Percentiles rank a stretch among this genome's conserved stretches.
Evolutionary conservation across 495 filamentous ascomycete species (phyloP).

Genomic region (Hamigera avellanea): DNA sequence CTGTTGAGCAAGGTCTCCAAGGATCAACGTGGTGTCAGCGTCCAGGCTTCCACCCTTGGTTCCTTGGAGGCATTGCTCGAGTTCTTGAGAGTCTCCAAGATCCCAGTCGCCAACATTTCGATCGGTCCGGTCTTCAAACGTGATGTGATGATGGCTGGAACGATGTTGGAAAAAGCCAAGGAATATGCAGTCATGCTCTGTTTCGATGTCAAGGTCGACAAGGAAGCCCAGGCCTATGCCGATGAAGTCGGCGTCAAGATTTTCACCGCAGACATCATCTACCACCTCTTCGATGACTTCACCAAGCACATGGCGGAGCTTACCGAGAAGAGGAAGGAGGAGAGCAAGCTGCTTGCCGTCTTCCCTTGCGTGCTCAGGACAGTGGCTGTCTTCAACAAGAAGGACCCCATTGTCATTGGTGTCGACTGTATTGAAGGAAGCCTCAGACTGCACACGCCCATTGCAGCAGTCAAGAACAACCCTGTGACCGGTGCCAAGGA

Average conservation of each 20-base stretch:
- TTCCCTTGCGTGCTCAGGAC: constrained; percentile 88
- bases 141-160: constrained; percentile 91
- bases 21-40: constrained; percentile 84
- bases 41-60: constrained; percentile 95
- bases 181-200: constrained; percentile 98
- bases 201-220: constrained; percentile 99
- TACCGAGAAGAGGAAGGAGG: constrained; percentile 84
- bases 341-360: constrained; percentile 86
- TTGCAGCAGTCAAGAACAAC: constrained; percentile 74
- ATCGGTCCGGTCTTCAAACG: constrained; percentile 98
- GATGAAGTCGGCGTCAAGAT: constrained; percentile 95
- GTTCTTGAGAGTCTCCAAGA: constrained; percentile 89
- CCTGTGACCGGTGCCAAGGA: constrained; percentile 69
- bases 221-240: constrained; percentile 84
- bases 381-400: constrained; percentile 98
- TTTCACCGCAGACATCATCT: constrained; percentile 98
- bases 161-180: constrained; percentile 92
- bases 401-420: constrained; percentile 87
- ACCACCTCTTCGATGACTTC: constrained; percentile 95
- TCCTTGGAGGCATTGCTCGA: constrained; percentile 94
- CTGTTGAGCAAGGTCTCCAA: constrained; percentile 82
- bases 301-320: constrained; percentile 84
- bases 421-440: constrained; percentile 90
- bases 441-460: constrained; percentile 73
- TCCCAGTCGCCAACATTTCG: constrained; percentile 92